Percentiles rank a stretch among this genome's conserved stretches.
Evolutionary conservation across 305 asterid genomes (phyloP).

Genomic region (Fraxinus sp.): DNA sequence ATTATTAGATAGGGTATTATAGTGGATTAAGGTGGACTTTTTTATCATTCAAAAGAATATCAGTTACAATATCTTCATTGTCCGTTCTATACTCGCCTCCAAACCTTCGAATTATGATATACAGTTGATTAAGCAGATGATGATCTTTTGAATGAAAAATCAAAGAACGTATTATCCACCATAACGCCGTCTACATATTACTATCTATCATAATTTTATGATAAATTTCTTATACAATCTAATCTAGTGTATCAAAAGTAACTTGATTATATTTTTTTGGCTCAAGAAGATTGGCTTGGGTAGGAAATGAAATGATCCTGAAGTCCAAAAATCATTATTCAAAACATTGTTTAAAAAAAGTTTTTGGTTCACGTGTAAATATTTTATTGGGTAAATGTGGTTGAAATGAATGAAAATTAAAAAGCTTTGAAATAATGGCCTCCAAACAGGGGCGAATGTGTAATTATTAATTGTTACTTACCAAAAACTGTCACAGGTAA

Average conservation of each 20-base stretch:
- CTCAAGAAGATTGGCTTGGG: neutral
- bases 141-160: no score
- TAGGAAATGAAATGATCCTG: neutral
- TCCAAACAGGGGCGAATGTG: neutral
- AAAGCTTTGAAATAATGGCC: no score
- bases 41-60: neutral
- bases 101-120: no score
- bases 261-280: neutral
- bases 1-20: no score
- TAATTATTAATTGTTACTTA: neutral
- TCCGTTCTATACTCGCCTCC: neutral
- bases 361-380: no score
- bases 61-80: neutral
- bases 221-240: neutral
- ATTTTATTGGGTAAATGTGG: no score
- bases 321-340: no score
- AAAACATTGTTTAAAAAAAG: no score
- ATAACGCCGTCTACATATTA: neutral
- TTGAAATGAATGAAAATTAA: no score
- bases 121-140: no score
- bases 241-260: neutral
- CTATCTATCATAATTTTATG: neutral
- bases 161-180: neutral
- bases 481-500: neutral
- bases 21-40: no score